phyloP scores from a whole-genome alignment of 2,329 filamentous ascomycete genomes.

The Macroventuria anomochaeta region DNA sequence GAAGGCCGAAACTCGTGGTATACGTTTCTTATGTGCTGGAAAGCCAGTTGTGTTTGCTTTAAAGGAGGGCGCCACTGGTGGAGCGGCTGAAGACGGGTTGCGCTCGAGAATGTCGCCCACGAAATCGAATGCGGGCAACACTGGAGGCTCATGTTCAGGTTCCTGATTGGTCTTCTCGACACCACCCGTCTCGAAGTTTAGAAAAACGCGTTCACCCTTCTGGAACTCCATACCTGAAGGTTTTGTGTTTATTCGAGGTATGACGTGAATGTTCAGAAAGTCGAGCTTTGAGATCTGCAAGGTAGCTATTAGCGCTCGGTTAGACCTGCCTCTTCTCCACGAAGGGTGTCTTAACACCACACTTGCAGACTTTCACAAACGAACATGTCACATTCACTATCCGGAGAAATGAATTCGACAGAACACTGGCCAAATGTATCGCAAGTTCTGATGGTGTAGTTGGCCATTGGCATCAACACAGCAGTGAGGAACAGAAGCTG shows the following conservation, averaged over 20 bases:
- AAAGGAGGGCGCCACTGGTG: slow-evolving; percentile 68
- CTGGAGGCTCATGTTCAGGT: slow-evolving; percentile 21
- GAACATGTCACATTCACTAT: background rate
- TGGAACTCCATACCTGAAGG: slow-evolving; percentile 51
- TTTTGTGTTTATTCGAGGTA: background rate
- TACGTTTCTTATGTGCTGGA: slow-evolving; percentile 84
- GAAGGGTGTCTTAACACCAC: background rate
- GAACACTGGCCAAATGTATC: no score
- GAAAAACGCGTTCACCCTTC: slow-evolving; percentile 66
- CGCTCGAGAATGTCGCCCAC: slow-evolving; percentile 84
- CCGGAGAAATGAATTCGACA: no score
- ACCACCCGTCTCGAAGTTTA: slow-evolving; percentile 65
- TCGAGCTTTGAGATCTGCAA: slow-evolving; percentile 10
- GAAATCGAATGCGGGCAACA: slow-evolving; percentile 55
- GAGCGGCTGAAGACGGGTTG: slow-evolving; percentile 63
- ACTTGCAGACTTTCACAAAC: background rate
- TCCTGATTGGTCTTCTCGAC: slow-evolving; percentile 49
- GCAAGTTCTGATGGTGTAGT: no score
- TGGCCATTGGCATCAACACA: no score
- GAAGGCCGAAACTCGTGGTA: slow-evolving; percentile 72
- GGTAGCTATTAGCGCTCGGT: slow-evolving; percentile 16
- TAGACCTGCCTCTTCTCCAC: background rate
- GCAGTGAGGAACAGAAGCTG: no score
- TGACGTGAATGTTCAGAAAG: slow-evolving; percentile 7
- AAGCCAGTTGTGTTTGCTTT: slow-evolving; percentile 72